Conservation (phyloP, 495 filamentous ascomycete species). For the Bathelium albidoporum region DNA sequence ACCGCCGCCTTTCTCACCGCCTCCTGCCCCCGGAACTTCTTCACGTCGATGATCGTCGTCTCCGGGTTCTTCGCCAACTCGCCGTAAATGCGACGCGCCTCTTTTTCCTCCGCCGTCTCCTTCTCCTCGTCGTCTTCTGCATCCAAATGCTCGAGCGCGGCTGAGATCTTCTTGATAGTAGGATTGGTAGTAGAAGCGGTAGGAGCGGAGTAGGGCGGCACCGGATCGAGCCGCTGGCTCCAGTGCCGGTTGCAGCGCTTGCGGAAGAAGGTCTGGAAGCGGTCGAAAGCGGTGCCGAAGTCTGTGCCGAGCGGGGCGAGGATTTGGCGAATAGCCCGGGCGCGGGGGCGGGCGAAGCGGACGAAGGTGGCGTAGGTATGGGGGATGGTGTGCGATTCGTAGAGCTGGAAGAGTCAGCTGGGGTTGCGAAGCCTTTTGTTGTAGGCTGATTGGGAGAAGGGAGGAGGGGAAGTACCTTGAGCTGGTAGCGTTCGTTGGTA, state of each 20-base stretch:
- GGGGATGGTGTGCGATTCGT: conserved; percentile 38
- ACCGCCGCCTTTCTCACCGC: neutral
- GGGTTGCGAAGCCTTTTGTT: too few species aligned
- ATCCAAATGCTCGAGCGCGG: too few species aligned
- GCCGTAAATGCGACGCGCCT: neutral
- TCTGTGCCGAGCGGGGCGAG: conserved; percentile 15
- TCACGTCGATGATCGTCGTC: neutral
- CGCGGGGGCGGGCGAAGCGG: conserved; percentile 17
- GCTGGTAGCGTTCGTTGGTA: conserved; percentile 29
- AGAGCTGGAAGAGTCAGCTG: conserved; percentile 37
- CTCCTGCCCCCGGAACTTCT: neutral
- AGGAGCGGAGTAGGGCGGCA: too few species aligned
- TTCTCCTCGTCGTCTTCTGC: conserved; percentile 90
- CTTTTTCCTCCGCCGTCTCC: conserved; percentile 68
- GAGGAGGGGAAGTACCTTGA: conserved; percentile 34
- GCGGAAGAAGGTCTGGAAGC: conserved; percentile 24
- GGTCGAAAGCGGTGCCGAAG: conserved; percentile 20
- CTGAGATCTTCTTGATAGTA: too few species aligned
- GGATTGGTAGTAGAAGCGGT: too few species aligned
- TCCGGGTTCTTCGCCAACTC: neutral
- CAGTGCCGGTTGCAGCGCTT: conserved; percentile 7
- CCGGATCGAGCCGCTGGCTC: neutral
- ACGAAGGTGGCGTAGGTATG: conserved; percentile 34
- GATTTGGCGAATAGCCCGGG: conserved; percentile 16
- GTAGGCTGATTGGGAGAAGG: too few species aligned